A percentile compares a stretch with the other conserved stretches of the same genome.
Conservation (phyloP, 768 basidiomycete species). For the Mycena filopes region DNA sequence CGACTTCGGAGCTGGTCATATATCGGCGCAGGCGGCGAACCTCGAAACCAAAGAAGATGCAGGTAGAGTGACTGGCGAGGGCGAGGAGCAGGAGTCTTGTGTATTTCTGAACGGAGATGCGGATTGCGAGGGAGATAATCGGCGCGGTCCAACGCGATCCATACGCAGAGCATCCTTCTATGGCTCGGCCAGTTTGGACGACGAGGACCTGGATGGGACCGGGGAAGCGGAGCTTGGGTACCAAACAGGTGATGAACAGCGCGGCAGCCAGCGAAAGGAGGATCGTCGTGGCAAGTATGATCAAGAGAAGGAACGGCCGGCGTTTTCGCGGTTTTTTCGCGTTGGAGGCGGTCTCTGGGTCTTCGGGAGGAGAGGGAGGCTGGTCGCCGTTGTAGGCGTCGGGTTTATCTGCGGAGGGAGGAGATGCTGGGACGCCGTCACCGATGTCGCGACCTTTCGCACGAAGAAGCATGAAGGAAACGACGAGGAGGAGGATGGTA, state of each 20-base stretch:
- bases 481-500: not conserved
- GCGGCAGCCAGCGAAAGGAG: not conserved
- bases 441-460: not conserved
- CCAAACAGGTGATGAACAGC: not conserved
- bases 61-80: not conserved
- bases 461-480: slow-evolving; percentile 16
- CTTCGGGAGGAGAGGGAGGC: not conserved
- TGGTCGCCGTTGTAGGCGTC: not conserved
- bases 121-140: not conserved
- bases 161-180: not conserved
- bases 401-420: not conserved
- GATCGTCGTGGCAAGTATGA: not conserved
- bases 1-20: no score
- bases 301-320: not conserved
- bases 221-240: not conserved
- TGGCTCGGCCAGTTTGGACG: no score
- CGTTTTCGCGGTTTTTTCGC: no score
- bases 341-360: not conserved
- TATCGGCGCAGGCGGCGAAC: not conserved
- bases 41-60: not conserved
- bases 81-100: not conserved
- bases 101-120: not conserved
- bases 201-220: no score
- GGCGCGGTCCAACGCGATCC: not conserved
- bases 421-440: not conserved